Evolutionary conservation across 352 stramenopile genomes (phyloP).

Genomic region (Globisporangium iwayamae): DNA sequence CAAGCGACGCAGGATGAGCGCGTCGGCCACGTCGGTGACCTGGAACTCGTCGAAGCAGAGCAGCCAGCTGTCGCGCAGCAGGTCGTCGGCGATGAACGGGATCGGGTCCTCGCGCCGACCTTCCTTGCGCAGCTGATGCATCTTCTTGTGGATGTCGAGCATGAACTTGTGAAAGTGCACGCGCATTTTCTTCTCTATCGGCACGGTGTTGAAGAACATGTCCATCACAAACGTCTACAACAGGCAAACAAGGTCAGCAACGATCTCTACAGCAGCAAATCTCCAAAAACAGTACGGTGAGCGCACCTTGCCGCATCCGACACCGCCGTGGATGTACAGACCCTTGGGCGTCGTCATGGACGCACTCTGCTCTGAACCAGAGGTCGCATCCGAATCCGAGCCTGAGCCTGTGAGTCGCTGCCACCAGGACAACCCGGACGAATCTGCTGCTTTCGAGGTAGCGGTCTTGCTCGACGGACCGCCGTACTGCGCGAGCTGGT

Average conservation of each 20-base stretch:
- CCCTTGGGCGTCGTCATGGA: slow-evolving; percentile 77
- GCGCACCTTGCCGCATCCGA: slow-evolving; percentile 91
- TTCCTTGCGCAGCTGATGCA: slow-evolving; percentile 92
- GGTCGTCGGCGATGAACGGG: slow-evolving; percentile 80
- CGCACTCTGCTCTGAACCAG: slow-evolving; percentile 1
- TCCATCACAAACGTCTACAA: slow-evolving; percentile 96
- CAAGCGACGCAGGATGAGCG: slow-evolving; percentile 92
- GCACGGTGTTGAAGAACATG: slow-evolving; percentile 91
- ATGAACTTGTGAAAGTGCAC: slow-evolving; percentile 99
- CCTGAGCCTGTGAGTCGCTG: slow-evolving; percentile 39
- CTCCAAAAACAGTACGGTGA: not conserved
- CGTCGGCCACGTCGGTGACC: slow-evolving; percentile 96
- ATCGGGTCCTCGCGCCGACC: slow-evolving; percentile 78
- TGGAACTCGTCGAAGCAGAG: slow-evolving; percentile 99
- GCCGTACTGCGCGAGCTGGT: slow-evolving; percentile 47
- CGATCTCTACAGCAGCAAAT: not conserved
- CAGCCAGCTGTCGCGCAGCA: slow-evolving; percentile 86
- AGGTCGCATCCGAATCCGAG: not conserved
- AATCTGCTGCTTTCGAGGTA: not conserved
- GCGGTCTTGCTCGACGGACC: slow-evolving; percentile 23
- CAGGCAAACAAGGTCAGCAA: not conserved
- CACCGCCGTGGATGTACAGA: slow-evolving; percentile 95
- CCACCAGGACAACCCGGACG: slow-evolving; percentile 44
- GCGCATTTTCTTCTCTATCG: slow-evolving; percentile 73
- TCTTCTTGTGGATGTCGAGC: slow-evolving; percentile 93